These are phyloP conservation scores for Monilinia fructigena DNA, from an alignment of 2,329 filamentous ascomycete species.

Conservation along the genomic window DNA sequence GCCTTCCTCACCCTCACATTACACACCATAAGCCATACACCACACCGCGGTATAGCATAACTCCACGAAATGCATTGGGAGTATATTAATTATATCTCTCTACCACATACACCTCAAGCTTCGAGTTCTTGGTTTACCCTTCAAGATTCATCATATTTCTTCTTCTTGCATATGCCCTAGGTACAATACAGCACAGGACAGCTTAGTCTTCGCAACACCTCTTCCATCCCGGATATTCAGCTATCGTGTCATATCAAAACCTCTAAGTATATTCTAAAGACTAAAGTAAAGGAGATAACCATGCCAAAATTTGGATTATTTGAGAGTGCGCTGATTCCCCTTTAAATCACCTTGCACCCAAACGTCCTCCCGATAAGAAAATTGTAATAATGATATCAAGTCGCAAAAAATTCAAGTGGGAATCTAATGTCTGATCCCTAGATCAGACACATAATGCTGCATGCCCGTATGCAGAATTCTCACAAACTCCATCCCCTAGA, in stretches of 20 bases:
- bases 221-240: not conserved
- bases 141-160: no score
- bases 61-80: not conserved
- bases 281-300: not conserved
- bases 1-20: no score
- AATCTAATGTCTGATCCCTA: conserved; percentile 7
- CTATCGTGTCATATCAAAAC: not conserved
- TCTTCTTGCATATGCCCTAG: not conserved
- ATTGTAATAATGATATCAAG: not conserved
- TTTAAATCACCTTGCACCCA: no score
- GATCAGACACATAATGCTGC: not conserved
- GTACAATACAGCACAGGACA: not conserved
- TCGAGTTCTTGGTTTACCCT: not conserved
- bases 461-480: not conserved
- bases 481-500: conserved; percentile 7
- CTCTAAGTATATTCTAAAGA: conserved; percentile 5
- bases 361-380: not conserved
- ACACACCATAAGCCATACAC: no score
- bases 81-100: not conserved
- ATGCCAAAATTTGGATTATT: not conserved
- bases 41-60: not conserved
- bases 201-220: not conserved
- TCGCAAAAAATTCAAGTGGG: not conserved
- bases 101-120: not conserved
- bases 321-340: not conserved